Percentiles rank a stretch among this genome's conserved stretches.
These are phyloP conservation scores for Galerina marginata DNA, from an alignment of 768 basidiomycete genomes.

Conservation along the genomic window DNA sequence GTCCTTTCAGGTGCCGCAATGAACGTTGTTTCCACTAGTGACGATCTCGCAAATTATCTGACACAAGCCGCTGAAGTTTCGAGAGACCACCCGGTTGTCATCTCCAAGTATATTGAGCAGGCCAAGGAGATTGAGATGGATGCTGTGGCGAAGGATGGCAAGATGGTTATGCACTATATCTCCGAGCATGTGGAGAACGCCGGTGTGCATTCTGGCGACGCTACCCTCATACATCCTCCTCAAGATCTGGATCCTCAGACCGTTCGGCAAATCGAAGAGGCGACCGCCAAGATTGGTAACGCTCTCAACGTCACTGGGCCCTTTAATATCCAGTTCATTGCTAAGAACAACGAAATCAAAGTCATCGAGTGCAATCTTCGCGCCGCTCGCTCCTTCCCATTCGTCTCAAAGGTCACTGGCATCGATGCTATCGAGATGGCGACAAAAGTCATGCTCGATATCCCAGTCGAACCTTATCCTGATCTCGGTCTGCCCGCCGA, in stretches of 20 bases:
- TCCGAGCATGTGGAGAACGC: conserved; percentile 99
- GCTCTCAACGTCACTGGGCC: conserved; percentile 98
- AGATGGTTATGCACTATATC: conserved; percentile 99
- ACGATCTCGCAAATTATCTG: conserved; percentile 91
- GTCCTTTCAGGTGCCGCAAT: conserved; percentile 99
- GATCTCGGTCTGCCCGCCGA: conserved; percentile 85
- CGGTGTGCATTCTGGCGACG: conserved; percentile 98
- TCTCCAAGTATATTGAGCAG: conserved; percentile 98
- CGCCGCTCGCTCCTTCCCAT: conserved; percentile 97
- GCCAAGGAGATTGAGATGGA: conserved; percentile 99
- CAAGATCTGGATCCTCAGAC: conserved; percentile 98
- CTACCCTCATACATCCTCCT: conserved; percentile 96
- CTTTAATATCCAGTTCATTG: conserved; percentile 99
- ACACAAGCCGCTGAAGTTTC: conserved; percentile 96
- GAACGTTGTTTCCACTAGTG: conserved; percentile 96
- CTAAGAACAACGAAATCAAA: conserved; percentile 99
- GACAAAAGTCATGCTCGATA: conserved; percentile 95
- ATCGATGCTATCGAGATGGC: conserved; percentile 99
- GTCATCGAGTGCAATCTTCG: conserved; percentile 99
- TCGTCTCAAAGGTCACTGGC: conserved; percentile 98
- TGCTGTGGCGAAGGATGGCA: conserved; percentile 94
- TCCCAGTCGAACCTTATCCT: conserved; percentile 91
- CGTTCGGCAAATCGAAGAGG: conserved; percentile 94
- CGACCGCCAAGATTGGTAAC: conserved; percentile 96
- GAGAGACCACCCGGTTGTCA: conserved; percentile 88